Base-by-base conservation (phyloP, 495 filamentous ascomycete species). In the Parachaetomium inaequale region DNA sequence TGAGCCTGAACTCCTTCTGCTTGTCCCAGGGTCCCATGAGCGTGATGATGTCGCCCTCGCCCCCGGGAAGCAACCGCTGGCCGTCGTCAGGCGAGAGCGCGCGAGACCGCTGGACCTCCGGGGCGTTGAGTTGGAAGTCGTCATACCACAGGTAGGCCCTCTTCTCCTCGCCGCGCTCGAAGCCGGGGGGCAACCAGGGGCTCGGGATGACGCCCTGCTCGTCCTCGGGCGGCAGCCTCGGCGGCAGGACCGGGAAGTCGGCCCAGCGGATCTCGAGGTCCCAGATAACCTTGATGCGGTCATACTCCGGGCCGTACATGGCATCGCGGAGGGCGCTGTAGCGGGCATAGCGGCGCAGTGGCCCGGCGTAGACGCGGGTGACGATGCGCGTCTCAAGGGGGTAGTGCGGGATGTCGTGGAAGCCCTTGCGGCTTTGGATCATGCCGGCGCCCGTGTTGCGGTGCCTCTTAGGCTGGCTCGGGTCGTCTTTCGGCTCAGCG, bases 351-450 rank as follows among this genome's bases (percentile, higher is more conserved):
- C 75, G 68, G 32, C 75, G 72, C 15, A 80, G 68, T 14, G 77
- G 76, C 2, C 78, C 78, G 55, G 75, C 70, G 58, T 79, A 80
- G 25, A 76, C 73, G 45, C 78, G 76, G 2, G 77, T 78, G 58
- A 76, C 76, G 67, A 74, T 78, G 26, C 76, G 70, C 3, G 75
- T 72, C 61, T 80, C 78, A 8, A 74, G 72, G 3, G 78, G 78
- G 50, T 80, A 80, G 8, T 68, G 68, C 11, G 74, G 71, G 26
- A 79, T 76, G 62, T 78, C 70, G 61, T 72, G 63, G 32, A 72
- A 72, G 40, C 61, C 34, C 43, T 71, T 70, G 34, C 64, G 65
- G 29, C 63, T 52, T 54, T 68, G 63, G 42, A 66, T 63, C 70
- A 67, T 67, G 54, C 67, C 67, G 59, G 60, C 64, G 7, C 65